These are phyloP conservation scores for Aspergillus calidoustus DNA, from an alignment of 2,329 filamentous ascomycete species.

Conservation along the genomic window DNA sequence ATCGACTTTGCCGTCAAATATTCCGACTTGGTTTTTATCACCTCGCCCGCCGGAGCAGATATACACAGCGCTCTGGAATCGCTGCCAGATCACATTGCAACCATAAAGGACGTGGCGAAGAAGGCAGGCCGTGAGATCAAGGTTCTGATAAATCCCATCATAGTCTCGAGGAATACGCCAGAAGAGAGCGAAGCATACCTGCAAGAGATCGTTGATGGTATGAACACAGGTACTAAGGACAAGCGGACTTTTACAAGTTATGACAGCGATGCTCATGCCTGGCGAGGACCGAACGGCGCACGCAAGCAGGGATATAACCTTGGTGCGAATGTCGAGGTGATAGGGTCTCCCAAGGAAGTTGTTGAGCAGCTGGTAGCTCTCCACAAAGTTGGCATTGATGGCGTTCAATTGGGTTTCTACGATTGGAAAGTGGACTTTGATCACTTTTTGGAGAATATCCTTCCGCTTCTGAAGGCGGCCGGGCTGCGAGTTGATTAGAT, in stretches of 20 bases:
- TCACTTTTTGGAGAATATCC: background rate
- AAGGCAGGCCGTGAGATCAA: background rate
- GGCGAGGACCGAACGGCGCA: background rate
- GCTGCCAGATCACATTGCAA: background rate
- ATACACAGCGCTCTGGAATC: background rate
- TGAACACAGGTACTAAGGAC: background rate
- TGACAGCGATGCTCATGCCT: background rate
- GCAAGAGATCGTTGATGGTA: background rate
- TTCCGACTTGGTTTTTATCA: background rate
- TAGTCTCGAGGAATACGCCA: background rate
- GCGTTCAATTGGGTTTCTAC: background rate
- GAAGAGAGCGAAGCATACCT: background rate
- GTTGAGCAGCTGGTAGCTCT: background rate
- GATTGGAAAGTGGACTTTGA: background rate
- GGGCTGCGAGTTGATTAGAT: background rate
- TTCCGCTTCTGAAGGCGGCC: constrained; percentile 1
- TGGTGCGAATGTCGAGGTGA: background rate
- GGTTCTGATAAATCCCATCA: background rate
- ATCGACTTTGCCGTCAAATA: background rate
- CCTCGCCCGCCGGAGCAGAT: background rate
- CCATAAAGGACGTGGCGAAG: background rate
- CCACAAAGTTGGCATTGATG: background rate
- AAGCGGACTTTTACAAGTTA: background rate
- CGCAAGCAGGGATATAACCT: background rate
- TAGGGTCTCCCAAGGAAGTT: background rate